These are phyloP conservation scores for Thelephora ganbajun DNA, from an alignment of 768 basidiomycete genomes.

Conservation along the genomic window DNA sequence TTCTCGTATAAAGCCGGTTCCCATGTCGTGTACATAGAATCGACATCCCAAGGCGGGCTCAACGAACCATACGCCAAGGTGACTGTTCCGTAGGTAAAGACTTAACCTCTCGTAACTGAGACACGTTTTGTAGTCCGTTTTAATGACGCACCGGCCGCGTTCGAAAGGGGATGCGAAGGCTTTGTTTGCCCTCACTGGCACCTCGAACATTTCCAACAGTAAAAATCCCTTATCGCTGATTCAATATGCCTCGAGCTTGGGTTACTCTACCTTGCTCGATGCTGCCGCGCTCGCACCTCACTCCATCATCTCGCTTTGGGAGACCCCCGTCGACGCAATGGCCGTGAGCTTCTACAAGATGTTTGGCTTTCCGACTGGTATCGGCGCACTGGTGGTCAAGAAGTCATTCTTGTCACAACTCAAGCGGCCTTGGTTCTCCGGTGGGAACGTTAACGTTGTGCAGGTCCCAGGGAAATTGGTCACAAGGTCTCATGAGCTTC, in stretches of 20 bases:
- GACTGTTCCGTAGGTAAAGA: conserved; percentile 7
- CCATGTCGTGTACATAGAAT: conserved; percentile 47
- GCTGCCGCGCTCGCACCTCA: conserved; percentile 73
- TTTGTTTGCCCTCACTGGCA: conserved; percentile 64
- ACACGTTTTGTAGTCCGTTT: conserved; percentile 29
- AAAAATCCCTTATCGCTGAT: conserved; percentile 58
- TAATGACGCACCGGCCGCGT: conserved; percentile 35
- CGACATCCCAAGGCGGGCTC: conserved; percentile 52
- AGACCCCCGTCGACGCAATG: conserved; percentile 67
- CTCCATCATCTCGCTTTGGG: conserved; percentile 47
- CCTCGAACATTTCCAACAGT: conserved; percentile 71
- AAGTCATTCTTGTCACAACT: conserved; percentile 48
- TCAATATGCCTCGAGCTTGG: conserved; percentile 47
- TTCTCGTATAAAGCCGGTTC: conserved; percentile 47
- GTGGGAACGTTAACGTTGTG: conserved; percentile 71
- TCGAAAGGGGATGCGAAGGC: conserved; percentile 31
- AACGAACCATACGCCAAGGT: conserved; percentile 48
- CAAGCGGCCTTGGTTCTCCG: conserved; percentile 73
- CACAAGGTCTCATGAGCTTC: conserved; percentile 39
- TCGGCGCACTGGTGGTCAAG: conserved; percentile 67
- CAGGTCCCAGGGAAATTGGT: conserved; percentile 67
- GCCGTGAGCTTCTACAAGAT: conserved; percentile 82
- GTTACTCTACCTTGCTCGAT: conserved; percentile 67
- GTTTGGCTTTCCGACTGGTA: conserved; percentile 79
- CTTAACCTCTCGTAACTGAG: background rate